Conservation (phyloP, 2,329 filamentous ascomycete species). For the Thelonectria olida region DNA sequence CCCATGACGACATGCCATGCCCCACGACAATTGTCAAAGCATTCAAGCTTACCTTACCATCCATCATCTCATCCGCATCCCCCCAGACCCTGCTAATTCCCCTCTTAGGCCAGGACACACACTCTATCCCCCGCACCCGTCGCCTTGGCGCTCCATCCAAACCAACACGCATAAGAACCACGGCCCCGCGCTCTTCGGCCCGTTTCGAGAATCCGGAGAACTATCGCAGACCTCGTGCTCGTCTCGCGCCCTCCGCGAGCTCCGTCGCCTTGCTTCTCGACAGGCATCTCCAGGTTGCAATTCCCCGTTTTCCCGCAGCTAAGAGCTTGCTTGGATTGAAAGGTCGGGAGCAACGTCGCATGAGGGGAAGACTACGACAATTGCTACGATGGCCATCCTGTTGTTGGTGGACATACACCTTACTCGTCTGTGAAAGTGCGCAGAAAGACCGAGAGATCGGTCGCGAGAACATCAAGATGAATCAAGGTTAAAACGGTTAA, state of each 20-base stretch:
- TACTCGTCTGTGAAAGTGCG: neutral
- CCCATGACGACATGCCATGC: conserved; percentile 6
- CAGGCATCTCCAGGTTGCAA: conserved; percentile 21
- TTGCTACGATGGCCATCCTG: neutral
- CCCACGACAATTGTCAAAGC: neutral
- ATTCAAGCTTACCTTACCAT: neutral
- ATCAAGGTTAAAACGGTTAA: neutral
- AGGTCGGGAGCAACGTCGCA: conserved; percentile 22
- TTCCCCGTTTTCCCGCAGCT: conserved; percentile 9
- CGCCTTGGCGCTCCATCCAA: conserved; percentile 10
- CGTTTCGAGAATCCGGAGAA: conserved; percentile 26
- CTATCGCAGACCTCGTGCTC: conserved; percentile 11
- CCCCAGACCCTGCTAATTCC: conserved; percentile 18
- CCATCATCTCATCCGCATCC: conserved; percentile 27
- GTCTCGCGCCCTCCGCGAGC: neutral
- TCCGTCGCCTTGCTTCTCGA: neutral
- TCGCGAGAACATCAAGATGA: neutral
- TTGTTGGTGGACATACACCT: neutral
- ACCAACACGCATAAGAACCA: conserved; percentile 10
- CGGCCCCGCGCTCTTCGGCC: conserved; percentile 36
- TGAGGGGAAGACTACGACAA: conserved; percentile 2
- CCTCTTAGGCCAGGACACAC: neutral
- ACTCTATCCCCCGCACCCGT: conserved; percentile 18
- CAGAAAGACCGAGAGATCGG: neutral
- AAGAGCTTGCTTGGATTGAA: neutral